Base-by-base conservation (phyloP, 2,329 filamentous ascomycete genomes). In the Neofusicoccum parvum region DNA sequence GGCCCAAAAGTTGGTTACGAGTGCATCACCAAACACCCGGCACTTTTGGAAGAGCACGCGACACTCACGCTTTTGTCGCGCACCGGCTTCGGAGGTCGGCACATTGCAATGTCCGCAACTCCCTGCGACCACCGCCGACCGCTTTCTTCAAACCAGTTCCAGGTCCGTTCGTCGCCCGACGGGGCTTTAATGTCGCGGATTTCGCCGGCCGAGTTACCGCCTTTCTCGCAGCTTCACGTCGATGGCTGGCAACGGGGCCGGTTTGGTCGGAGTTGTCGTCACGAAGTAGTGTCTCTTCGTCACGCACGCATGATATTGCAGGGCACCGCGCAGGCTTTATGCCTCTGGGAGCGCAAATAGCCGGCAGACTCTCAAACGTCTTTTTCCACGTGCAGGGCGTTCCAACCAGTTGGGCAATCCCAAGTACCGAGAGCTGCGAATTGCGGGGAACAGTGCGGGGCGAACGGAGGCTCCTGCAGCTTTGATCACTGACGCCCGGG, bases 401-500 rank as follows among this genome's bases (percentile, higher is more conserved):
- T 4, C 49, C 11, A 14, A 36, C 11, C 23, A 51, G 49, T 14
- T 39, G 17, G 20, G 9, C 32, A 15, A 9, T 32, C 23, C 56
- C 5, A 53, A 5, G 27, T 23, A 39, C 37, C 11, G 43, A 11
- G 43, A 60, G 36, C 32, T 23, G 56, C 27, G 43, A 23, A 17
- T 15, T 27, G 5, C 37, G 56, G 56, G 56, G 43, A 37, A 11
- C 15, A 48, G 56, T 37, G 56, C 43, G 56, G 56, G 56, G 56
- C 32, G 11, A 15, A 39, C 23, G 27, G 27, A 32, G 27, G 27
- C 27, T 43, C 20, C 41, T 36, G 27, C 37, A 45, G 11, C 11
- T 20, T 15, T 7, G 27, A 36, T 48, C 32, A 37, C 53, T 37
- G 53, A 58, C 9, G 17, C 6, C 53, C 14, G 37, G 14, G 32